These are phyloP conservation scores for Phytopythium helicoides DNA, from an alignment of 352 stramenopile species.

Conservation along the genomic window DNA sequence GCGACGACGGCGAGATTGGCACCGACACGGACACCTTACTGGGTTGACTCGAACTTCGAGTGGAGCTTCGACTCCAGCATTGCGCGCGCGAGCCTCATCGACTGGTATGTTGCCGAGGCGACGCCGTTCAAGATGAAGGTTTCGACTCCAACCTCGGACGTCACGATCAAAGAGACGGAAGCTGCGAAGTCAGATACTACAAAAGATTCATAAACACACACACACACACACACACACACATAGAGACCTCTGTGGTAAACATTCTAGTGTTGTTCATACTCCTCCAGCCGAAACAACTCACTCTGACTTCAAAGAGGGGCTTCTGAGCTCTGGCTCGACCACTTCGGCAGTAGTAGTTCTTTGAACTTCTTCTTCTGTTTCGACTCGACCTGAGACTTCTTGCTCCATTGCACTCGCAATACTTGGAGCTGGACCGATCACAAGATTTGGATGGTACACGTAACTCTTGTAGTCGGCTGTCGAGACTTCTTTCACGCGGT, in stretches of 20 bases:
- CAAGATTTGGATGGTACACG: conserved; percentile 1
- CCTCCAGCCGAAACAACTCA: too few relatives aligned
- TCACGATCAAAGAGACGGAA: neutral
- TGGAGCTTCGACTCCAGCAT: conserved; percentile 50
- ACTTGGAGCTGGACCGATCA: neutral
- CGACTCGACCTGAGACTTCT: neutral
- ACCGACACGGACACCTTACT: conserved; percentile 19
- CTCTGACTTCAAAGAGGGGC: too few relatives aligned
- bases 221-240: too few relatives aligned
- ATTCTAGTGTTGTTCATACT: too few relatives aligned
- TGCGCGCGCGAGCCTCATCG: conserved; percentile 27
- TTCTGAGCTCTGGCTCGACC: too few relatives aligned
- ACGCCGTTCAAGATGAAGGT: conserved; percentile 28
- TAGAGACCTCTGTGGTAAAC: too few relatives aligned
- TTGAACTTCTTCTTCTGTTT: too few relatives aligned
- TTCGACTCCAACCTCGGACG: conserved; percentile 5
- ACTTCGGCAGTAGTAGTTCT: too few relatives aligned
- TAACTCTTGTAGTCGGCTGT: neutral
- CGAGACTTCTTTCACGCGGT: neutral
- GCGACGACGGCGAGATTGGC: conserved; percentile 12
- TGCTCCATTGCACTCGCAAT: too few relatives aligned
- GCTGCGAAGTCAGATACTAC: neutral
- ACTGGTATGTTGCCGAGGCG: conserved; percentile 34
- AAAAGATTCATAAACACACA: neutral
- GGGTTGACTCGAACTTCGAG: conserved; percentile 12